Base-by-base conservation (phyloP, 345 rosid genomes). In the Hibiscus syriacus region DNA sequence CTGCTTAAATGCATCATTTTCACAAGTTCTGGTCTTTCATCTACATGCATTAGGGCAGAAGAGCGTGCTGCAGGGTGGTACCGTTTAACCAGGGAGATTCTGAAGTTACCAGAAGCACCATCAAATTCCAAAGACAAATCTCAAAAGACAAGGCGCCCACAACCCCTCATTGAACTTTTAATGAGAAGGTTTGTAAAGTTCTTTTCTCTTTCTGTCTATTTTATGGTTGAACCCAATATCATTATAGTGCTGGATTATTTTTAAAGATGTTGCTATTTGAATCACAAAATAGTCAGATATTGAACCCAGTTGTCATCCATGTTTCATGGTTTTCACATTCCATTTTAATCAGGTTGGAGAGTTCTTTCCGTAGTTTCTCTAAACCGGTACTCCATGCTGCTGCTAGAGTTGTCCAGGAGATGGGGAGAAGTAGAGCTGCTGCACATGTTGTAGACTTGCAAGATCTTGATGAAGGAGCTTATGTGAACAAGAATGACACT, bases 21-120 rank as follows among this genome's bases (percentile, higher is more conserved):
- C 14, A 61, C 50, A 39, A 38, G 17, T 39, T 61, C 19, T 5
- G 27, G 32, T 70, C 27, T 50, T 73, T 27, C 25, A 29, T 69
- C 59, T n/a, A 50, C 70, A 38, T 71, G 17, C 69, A 78, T 46
- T 74, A 94, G 99, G 91, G 77, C 80, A 64, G 99, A 94, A 71
- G 99, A 94, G 80, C 90, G 97, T 62, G 99, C 98, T 76, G 86
- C 88, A 55, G 98, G 99, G 66, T 94, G 99, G 99, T 94, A 94
- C 62, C 96, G 90, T 60, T 78, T n/a, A 72, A 94, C 99, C 19
- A 89, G 99, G 79, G 99, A 91, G 83, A 87, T 94, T 77, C 78
- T 94, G 66, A 94, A 94, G 85, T 70, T 91, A 76, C 99, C 96
- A 64, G 99, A 94, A 76, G 90, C 95, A 70, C 88, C 97, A 52